These are phyloP conservation scores for Vigna reflexopilosa DNA, from an alignment of 306 rosid genomes.

Conservation along the genomic window DNA sequence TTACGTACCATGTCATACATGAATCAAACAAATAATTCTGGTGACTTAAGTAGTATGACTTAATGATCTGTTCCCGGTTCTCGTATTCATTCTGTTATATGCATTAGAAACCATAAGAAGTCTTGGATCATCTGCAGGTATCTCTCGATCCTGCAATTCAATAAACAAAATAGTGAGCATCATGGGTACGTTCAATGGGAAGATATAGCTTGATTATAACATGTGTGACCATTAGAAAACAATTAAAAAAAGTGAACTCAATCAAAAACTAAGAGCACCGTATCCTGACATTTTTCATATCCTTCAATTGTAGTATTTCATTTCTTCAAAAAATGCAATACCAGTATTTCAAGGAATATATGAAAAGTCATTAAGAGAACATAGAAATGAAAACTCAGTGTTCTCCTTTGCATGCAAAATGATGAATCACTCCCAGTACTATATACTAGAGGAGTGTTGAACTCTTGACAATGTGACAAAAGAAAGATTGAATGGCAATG, in stretches of 20 bases:
- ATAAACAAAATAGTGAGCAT: conserved; percentile 10
- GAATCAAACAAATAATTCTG: conserved; percentile 33
- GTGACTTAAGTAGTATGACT: conserved; percentile 23
- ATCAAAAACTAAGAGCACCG: neutral
- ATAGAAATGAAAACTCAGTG: neutral
- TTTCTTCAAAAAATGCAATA: neutral
- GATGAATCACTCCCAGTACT: neutral
- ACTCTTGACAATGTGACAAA: neutral
- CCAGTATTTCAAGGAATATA: conserved; percentile 20
- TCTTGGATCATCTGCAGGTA: conserved; percentile 89
- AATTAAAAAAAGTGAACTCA: neutral
- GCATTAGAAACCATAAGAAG: conserved; percentile 59
- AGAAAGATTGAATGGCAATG: neutral
- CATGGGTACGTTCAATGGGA: conserved; percentile 12
- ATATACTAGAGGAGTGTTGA: neutral
- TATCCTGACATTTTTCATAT: too few relatives aligned
- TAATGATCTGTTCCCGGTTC: conserved; percentile 48
- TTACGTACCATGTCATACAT: conserved; percentile 18
- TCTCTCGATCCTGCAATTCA: conserved; percentile 69
- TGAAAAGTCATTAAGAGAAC: neutral
- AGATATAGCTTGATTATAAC: conserved; percentile 17
- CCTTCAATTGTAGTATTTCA: neutral
- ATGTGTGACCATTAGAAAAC: neutral
- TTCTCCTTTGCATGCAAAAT: neutral
- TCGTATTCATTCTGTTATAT: conserved; percentile 48